phyloP scores from a whole-genome alignment of 305 asterid genomes.

The Petunia hybrid region DNA sequence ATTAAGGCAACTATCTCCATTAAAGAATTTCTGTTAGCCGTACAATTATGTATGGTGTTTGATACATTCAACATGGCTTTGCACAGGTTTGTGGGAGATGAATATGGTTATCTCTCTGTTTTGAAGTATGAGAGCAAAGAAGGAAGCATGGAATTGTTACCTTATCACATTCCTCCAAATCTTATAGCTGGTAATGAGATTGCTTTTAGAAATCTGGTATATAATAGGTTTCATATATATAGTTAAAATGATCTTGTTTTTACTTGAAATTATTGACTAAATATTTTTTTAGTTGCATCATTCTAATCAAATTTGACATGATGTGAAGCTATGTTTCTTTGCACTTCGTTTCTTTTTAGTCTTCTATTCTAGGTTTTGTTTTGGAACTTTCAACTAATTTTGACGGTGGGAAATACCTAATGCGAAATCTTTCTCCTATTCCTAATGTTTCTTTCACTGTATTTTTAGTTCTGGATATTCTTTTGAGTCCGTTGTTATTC shows the following conservation, averaged over 20 bases:
- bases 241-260: conserved; percentile 7
- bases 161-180: conserved; percentile 85
- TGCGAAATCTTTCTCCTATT: conserved; percentile 22
- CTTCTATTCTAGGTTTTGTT: neutral
- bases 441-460: conserved; percentile 6
- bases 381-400: conserved; percentile 6
- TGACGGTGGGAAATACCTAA: conserved; percentile 22
- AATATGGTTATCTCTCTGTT: conserved; percentile 87
- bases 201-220: conserved; percentile 33
- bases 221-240: conserved; percentile 14
- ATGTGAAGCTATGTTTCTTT: conserved; percentile 8
- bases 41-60: conserved; percentile 31
- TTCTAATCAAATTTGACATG: conserved; percentile 1
- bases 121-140: conserved; percentile 80
- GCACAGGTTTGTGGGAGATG: conserved; percentile 87
- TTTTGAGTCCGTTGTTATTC: neutral
- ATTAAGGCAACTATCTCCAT: too few relatives aligned
- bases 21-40: neutral
- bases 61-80: conserved; percentile 35
- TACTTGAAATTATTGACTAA: neutral
- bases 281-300: conserved; percentile 20
- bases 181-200: conserved; percentile 75
- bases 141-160: conserved; percentile 61
- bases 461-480: neutral
- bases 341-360: neutral